These are phyloP conservation scores for Phytophthora pseudosyringae DNA, from an alignment of 352 stramenopile genomes.

Conservation along the genomic window DNA sequence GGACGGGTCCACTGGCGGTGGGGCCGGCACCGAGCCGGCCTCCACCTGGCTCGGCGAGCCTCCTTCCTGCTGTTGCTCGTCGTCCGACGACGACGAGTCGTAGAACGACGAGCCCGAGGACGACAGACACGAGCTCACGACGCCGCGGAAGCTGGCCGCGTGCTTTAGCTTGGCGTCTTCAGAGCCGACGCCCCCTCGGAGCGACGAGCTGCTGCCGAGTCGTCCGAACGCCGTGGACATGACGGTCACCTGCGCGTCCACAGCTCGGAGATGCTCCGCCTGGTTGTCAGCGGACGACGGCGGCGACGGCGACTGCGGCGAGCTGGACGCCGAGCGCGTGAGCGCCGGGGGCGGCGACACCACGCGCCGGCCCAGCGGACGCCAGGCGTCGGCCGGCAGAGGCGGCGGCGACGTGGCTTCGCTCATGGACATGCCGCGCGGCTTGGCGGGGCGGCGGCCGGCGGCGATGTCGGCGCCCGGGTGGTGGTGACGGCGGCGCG, in stretches of 20 bases:
- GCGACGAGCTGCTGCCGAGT: slow-evolving; percentile 36
- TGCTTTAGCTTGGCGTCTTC: slow-evolving; percentile 34
- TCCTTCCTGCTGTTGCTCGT: slow-evolving; percentile 47
- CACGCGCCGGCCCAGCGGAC: slow-evolving; percentile 54
- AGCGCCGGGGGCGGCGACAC: slow-evolving; percentile 37
- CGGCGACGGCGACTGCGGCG: slow-evolving; percentile 23
- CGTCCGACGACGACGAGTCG: slow-evolving; percentile 55
- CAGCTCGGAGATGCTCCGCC: slow-evolving; percentile 22
- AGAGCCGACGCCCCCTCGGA: slow-evolving; percentile 6
- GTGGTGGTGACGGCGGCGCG: slow-evolving; percentile 10
- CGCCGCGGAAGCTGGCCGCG: slow-evolving; percentile 50
- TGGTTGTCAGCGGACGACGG: slow-evolving; percentile 35
- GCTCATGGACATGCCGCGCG: slow-evolving; percentile 51
- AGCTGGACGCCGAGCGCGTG: slow-evolving; percentile 26
- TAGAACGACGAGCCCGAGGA: slow-evolving; percentile 62
- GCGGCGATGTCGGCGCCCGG: slow-evolving; percentile 4
- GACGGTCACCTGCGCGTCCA: slow-evolving; percentile 23
- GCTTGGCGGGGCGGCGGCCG: slow-evolving; percentile 25
- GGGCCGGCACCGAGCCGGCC: slow-evolving; percentile 9
- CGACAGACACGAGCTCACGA: slow-evolving; percentile 54
- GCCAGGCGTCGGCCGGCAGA: slow-evolving; percentile 43
- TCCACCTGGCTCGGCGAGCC: slow-evolving; percentile 23
- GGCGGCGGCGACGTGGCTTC: slow-evolving; percentile 42
- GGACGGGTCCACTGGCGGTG: slow-evolving; percentile 41
- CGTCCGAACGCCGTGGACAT: slow-evolving; percentile 38